Conservation (phyloP, 1,139 yeast genomes). For the Wickerhamomyces sp. region DNA sequence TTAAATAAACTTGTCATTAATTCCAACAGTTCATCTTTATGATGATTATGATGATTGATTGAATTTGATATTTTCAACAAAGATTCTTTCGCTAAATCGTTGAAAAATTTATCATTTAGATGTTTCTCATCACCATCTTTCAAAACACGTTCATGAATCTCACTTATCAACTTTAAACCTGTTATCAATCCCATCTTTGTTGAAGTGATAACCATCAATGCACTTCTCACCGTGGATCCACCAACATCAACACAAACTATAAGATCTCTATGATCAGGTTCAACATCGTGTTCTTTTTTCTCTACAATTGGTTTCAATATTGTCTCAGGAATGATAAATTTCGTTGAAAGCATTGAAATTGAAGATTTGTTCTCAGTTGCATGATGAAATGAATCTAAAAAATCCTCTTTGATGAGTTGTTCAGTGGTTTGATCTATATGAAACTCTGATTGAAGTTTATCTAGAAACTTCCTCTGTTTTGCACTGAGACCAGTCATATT, state of each 20-base stretch:
- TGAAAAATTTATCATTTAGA: conserved; percentile 25
- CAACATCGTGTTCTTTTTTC: no score
- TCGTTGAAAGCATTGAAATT: conserved; percentile 1
- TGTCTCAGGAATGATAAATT: neutral
- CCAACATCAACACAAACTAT: conserved; percentile 20
- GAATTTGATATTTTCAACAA: conserved; percentile 2
- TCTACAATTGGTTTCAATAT: neutral
- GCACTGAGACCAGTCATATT: no score
- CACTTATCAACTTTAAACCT: conserved; percentile 15
- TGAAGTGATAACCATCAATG: conserved; percentile 2
- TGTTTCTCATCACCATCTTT: conserved; percentile 14
- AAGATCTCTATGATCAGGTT: conserved; percentile 2
- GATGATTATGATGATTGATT: neutral
- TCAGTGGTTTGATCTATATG: neutral
- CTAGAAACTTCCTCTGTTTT: neutral
- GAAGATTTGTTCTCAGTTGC: neutral
- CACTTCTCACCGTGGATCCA: conserved; percentile 20
- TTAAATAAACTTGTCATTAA: conserved; percentile 1
- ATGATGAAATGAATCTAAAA: neutral
- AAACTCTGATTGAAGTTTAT: neutral
- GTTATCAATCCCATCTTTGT: neutral
- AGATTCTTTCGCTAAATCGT: conserved; percentile 17
- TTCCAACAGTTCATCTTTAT: no score
- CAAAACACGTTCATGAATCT: no score
- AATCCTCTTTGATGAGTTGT: neutral